A percentile compares a stretch with the other conserved stretches of the same genome.
phyloP scores from a whole-genome alignment of 108 stramenopile species.

The Nitzschia sp. region DNA sequence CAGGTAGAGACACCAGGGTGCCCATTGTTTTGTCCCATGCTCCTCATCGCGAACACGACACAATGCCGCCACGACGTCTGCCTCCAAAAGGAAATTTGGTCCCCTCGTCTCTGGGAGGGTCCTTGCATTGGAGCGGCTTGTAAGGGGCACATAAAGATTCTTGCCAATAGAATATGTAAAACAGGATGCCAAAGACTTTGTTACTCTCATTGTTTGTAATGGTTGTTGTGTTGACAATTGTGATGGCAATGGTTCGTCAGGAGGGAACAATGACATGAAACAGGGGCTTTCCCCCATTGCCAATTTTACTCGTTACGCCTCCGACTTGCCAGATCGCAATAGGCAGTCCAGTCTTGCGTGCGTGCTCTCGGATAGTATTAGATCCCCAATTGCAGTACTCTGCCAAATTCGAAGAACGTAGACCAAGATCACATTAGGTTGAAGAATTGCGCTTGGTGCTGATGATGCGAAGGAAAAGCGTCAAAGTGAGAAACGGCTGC shows the following conservation, averaged over 20 bases:
- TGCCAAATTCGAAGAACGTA: too few species aligned
- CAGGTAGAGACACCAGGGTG: constrained; percentile 13
- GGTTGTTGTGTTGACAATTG: too few species aligned
- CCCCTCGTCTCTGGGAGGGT: constrained; percentile 71
- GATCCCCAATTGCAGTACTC: too few species aligned
- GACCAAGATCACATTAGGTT: too few species aligned
- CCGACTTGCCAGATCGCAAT: too few species aligned
- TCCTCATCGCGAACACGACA: constrained; percentile 60
- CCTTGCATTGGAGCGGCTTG: constrained; percentile 57
- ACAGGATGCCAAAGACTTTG: constrained; percentile 16
- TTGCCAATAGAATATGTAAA: constrained; percentile 68
- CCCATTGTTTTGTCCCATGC: constrained; percentile 14
- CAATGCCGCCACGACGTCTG: constrained; percentile 49
- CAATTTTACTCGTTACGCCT: too few species aligned
- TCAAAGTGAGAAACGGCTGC: too few species aligned
- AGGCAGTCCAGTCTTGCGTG: too few species aligned
- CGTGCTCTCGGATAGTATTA: too few species aligned
- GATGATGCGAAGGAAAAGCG: too few species aligned
- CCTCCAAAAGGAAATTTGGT: constrained; percentile 53
- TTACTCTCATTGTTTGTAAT: constrained; percentile 9
- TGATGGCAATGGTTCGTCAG: constrained; percentile 16
- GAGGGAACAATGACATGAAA: constrained; percentile 18
- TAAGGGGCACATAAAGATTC: constrained; percentile 74
- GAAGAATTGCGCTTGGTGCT: too few species aligned
- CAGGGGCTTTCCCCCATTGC: constrained; percentile 13